A percentile compares a stretch with the other conserved stretches of the same genome.
These are phyloP conservation scores for Raphanus sativus DNA, from an alignment of 345 rosid genomes.

Conservation along the genomic window DNA sequence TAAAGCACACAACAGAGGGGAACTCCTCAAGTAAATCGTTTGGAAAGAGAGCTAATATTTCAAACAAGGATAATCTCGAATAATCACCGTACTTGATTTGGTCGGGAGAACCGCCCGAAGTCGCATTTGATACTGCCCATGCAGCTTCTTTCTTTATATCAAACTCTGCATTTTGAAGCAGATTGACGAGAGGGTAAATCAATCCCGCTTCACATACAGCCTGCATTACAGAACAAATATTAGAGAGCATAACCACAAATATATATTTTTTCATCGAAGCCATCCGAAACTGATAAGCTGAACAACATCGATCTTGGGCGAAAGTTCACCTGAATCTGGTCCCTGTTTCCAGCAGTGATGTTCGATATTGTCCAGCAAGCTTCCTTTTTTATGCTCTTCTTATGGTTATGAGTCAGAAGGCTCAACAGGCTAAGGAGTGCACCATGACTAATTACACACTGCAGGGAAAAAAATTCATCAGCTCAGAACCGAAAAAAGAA, in stretches of 20 bases:
- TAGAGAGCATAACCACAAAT: background rate
- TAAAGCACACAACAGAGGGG: slow-evolving; percentile 22
- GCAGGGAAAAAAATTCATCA: slow-evolving; percentile 28
- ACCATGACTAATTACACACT: slow-evolving; percentile 78
- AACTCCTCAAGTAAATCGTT: background rate
- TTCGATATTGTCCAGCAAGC: slow-evolving; percentile 99
- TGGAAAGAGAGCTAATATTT: background rate
- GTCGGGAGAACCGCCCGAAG: slow-evolving; percentile 72
- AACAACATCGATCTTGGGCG: background rate
- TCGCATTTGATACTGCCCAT: slow-evolving; percentile 85
- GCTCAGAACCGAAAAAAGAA: slow-evolving; percentile 7
- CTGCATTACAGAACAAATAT: slow-evolving; percentile 34
- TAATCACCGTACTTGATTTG: slow-evolving; percentile 60
- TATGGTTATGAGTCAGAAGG: slow-evolving; percentile 76
- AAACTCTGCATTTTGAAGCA: slow-evolving; percentile 77
- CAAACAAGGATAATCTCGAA: background rate
- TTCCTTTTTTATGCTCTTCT: slow-evolving; percentile 96
- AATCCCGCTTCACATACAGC: slow-evolving; percentile 67
- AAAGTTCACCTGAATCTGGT: slow-evolving; percentile 78
- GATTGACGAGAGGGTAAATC: slow-evolving; percentile 61
- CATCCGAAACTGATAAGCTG: slow-evolving; percentile 2
- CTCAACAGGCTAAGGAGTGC: slow-evolving; percentile 77
- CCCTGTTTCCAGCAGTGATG: slow-evolving; percentile 95
- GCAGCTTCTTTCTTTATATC: slow-evolving; percentile 93
- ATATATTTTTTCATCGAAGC: background rate